These are phyloP conservation scores for Paramecium bursaria DNA, from an alignment of 73 alveolate species.

Conservation along the genomic window DNA sequence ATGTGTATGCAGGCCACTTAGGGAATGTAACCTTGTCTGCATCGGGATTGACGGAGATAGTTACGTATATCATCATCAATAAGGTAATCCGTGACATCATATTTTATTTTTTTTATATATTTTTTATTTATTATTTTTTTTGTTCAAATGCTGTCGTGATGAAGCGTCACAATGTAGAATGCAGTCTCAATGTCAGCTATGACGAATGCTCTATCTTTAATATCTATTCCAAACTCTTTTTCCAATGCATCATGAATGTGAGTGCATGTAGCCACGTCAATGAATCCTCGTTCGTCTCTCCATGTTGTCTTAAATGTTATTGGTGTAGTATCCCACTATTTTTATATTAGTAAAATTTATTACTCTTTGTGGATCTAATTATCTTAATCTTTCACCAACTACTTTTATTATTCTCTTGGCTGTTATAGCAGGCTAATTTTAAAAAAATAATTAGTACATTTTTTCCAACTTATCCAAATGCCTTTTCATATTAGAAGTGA, in stretches of 20 bases:
- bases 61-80: not conserved
- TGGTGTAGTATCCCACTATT: slow-evolving; percentile 90
- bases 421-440: slow-evolving; percentile 67
- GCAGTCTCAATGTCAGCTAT: slow-evolving; percentile 78
- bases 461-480: not conserved
- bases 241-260: slow-evolving; percentile 91
- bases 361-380: slow-evolving; percentile 76
- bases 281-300: slow-evolving; percentile 79
- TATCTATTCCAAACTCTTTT: slow-evolving; percentile 88
- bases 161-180: slow-evolving; percentile 71
- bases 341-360: not conserved
- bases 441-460: not conserved
- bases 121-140: not conserved
- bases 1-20: slow-evolving; percentile 24
- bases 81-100: not conserved
- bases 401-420: slow-evolving; percentile 85
- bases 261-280: slow-evolving; percentile 85
- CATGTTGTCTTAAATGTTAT: slow-evolving; percentile 88
- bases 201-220: slow-evolving; percentile 84
- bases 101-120: not conserved
- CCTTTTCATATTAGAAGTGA: too few species aligned
- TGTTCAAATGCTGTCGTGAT: slow-evolving; percentile 70
- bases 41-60: slow-evolving; percentile 3
- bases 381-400: slow-evolving; percentile 87
- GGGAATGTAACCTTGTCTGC: slow-evolving; percentile 24